phyloP scores from a whole-genome alignment of 768 basidiomycete species.

The Phaeotremella skinneri region DNA sequence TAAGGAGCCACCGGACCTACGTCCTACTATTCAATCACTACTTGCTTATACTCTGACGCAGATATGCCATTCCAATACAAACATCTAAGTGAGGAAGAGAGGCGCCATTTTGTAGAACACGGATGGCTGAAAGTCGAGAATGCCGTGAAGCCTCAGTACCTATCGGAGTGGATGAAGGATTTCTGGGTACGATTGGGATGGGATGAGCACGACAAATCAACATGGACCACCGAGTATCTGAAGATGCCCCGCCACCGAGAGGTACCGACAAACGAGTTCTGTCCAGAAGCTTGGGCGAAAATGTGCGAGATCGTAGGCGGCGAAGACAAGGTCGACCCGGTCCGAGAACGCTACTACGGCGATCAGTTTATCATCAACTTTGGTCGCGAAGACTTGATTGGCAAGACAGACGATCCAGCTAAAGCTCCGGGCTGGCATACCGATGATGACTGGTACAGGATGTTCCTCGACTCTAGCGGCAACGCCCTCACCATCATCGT shows the following conservation, averaged over 20 bases:
- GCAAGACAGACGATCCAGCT: slow-evolving; percentile 6
- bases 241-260: slow-evolving; percentile 25
- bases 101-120: slow-evolving; percentile 25
- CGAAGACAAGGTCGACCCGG: slow-evolving; percentile 14
- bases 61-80: slow-evolving; percentile 17
- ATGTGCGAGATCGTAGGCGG: slow-evolving; percentile 19
- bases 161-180: slow-evolving; percentile 21
- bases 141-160: slow-evolving; percentile 19
- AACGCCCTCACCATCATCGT: slow-evolving; percentile 35
- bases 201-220: slow-evolving; percentile 25
- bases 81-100: slow-evolving; percentile 16
- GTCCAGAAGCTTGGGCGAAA: slow-evolving; percentile 6
- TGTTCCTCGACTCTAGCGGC: slow-evolving; percentile 34
- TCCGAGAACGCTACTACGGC: slow-evolving; percentile 5
- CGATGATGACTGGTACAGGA: slow-evolving; percentile 38
- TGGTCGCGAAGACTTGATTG: slow-evolving; percentile 17
- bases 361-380: slow-evolving; percentile 37
- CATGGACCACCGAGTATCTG: slow-evolving; percentile 27
- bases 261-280: slow-evolving; percentile 13
- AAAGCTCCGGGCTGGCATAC: slow-evolving; percentile 27
- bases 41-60: too few relatives aligned
- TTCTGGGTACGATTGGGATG: slow-evolving; percentile 19
- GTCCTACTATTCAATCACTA: too few relatives aligned
- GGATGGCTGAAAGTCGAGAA: slow-evolving; percentile 23
- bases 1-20: too few relatives aligned